These are phyloP conservation scores for Solanum hybrid DNA, from an alignment of 305 asterid species.

Conservation along the genomic window DNA sequence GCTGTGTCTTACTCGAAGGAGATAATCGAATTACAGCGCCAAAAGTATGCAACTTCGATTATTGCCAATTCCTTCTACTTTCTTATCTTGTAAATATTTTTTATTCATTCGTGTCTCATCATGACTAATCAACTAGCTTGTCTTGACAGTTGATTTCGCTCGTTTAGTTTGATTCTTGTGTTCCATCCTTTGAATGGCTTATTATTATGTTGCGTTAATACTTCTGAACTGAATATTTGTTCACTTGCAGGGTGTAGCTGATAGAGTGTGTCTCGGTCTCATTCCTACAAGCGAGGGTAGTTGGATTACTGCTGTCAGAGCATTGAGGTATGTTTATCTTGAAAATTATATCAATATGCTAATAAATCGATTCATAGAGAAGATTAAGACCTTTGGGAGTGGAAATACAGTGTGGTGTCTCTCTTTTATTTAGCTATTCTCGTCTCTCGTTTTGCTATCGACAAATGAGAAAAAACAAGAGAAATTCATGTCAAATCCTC, in stretches of 20 bases:
- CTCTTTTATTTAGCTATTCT: neutral
- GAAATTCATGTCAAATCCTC: neutral
- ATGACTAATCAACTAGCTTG: neutral
- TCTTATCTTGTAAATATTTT: neutral
- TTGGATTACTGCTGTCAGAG: constrained; percentile 79
- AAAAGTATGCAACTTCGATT: constrained; percentile 34
- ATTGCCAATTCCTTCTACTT: neutral
- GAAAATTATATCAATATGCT: neutral
- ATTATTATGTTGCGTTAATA: neutral
- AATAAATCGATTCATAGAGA: neutral
- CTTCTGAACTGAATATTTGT: neutral
- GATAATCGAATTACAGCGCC: constrained; percentile 86
- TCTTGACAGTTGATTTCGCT: neutral
- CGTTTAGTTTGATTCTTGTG: neutral
- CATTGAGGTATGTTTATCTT: constrained; percentile 46
- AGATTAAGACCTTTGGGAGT: neutral
- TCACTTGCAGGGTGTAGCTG: constrained; percentile 73
- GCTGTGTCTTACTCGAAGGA: constrained; percentile 81
- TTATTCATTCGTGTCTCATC: neutral
- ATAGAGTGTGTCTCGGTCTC: constrained; percentile 91
- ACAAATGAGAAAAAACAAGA: neutral
- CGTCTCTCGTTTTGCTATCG: neutral
- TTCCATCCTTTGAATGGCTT: neutral
- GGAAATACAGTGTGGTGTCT: neutral
- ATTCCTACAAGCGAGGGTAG: constrained; percentile 91